Evolutionary conservation across 352 stramenopile species (phyloP), one percentile per base, ranked within the genome.

Genomic region (Globisporangium acanthophoron): DNA sequence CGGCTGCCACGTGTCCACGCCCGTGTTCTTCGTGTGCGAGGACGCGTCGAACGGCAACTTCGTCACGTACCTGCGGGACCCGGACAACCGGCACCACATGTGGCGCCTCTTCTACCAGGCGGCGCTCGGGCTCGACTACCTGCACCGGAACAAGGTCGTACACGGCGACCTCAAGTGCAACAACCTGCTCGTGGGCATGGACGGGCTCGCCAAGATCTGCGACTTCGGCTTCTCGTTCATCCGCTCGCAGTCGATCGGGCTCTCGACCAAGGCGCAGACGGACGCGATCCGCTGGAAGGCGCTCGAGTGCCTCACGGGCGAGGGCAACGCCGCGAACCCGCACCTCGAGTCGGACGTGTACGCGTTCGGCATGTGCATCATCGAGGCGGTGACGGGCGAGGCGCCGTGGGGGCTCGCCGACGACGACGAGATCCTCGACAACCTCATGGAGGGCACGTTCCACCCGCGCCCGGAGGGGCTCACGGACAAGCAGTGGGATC

Each of bases 121-220:
- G 0, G 68, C 73, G 3, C 39, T 81, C 11, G 84, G 78, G 0
- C 61, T 94, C 18, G 35, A 55, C 20, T 92, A 78, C 65, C 52
- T 94, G 20, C 80, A 94, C 64, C 44, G 56, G 39, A 51, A 76
- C 37, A 73, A 76, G 45, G 69, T 90, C 12, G 72, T 97, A 12
- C 88, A 97, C 52, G 81, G 88, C 13, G 86, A 97, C 54, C 70
- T 96, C 20, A 96, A 96, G 56, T 88, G 82, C 50, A 87, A 74
- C 53, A 97, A 97, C 64, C 62, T 97, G 21, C 71, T 97, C 5
- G 67, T 96, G 8, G 85, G 80, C n/a, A 54, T 67, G 9, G 54
- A 78, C 45, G 53, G 59, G 27, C 70, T 61, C 37, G 68, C 69
- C 29, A 73, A 73, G 58, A 66, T 82, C 54, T 70, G 65, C 50